Conservation (phyloP, 805 yeast genomes). For the Crinitomyces ghanaensis region DNA sequence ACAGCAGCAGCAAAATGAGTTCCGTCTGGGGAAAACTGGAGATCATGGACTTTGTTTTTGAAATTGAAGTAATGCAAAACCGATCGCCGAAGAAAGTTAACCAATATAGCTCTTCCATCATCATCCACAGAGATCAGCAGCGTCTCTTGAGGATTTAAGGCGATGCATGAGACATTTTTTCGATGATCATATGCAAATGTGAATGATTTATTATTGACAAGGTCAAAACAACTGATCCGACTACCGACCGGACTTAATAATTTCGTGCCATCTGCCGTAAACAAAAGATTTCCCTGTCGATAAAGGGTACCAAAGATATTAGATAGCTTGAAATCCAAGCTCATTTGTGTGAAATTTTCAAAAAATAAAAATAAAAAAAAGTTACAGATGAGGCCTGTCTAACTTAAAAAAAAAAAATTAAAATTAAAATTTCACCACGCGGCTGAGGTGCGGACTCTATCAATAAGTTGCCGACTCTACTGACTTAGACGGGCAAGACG, state of each 20-base stretch:
- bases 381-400: not conserved
- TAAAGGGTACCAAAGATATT: conserved; percentile 92
- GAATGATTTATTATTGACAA: conserved; percentile 70
- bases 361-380: not conserved
- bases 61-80: conserved; percentile 92
- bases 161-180: conserved; percentile 65
- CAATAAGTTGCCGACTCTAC: not conserved
- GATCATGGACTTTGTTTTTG: conserved; percentile 60
- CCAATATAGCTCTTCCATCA: conserved; percentile 88
- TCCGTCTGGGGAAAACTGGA: conserved; percentile 85
- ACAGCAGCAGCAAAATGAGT: conserved; percentile 74
- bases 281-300: conserved; percentile 79
- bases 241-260: conserved; percentile 91
- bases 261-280: conserved; percentile 75
- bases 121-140: conserved; percentile 73
- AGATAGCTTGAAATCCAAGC: conserved; percentile 62
- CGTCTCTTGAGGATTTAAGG: conserved; percentile 73
- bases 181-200: conserved; percentile 92
- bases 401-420: not conserved
- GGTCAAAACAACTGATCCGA: conserved; percentile 78
- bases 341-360: conserved; percentile 45
- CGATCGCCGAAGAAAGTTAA: conserved; percentile 69
- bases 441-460: not conserved
- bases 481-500: conserved; percentile 13
- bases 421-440: conserved; percentile 2